A percentile compares a stretch with the other conserved stretches of the same genome.
phyloP scores from a whole-genome alignment of 805 yeast genomes.

The Wickerhamiella slavikovae region DNA sequence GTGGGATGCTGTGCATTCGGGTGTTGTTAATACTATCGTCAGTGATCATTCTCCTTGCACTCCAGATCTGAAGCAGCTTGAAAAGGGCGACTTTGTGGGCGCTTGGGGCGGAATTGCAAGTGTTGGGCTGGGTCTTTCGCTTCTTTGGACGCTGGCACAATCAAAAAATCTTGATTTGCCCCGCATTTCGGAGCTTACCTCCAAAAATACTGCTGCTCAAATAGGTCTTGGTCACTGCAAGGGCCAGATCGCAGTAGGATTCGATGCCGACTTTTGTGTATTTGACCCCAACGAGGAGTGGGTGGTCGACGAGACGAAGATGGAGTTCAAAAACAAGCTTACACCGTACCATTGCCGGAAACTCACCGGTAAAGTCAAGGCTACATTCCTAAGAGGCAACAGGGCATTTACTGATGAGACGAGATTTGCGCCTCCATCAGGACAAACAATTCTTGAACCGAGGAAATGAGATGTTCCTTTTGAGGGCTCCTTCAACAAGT shows the following conservation, averaged over 20 bases:
- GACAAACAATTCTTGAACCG: conserved; percentile 7
- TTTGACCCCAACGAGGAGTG: conserved; percentile 53
- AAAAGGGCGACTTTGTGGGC: conserved; percentile 66
- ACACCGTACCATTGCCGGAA: conserved; percentile 65
- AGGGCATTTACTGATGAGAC: conserved; percentile 25
- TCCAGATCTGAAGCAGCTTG: conserved; percentile 67
- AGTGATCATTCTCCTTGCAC: conserved; percentile 96
- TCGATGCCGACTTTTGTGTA: conserved; percentile 73
- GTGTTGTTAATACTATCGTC: conserved; percentile 61
- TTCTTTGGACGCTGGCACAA: conserved; percentile 44
- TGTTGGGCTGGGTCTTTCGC: conserved; percentile 75
- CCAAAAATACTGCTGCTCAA: conserved; percentile 66
- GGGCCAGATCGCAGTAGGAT: conserved; percentile 53
- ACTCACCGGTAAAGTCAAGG: conserved; percentile 53
- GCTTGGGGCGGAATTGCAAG: conserved; percentile 97
- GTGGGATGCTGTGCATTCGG: conserved; percentile 56
- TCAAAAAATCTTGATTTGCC: conserved; percentile 28
- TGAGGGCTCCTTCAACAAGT: no score
- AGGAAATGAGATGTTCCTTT: conserved; percentile 2
- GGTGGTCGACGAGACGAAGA: conserved; percentile 14
- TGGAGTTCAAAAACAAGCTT: conserved; percentile 62
- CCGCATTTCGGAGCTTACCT: conserved; percentile 63
- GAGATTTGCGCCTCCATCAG: conserved; percentile 6
- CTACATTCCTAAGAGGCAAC: conserved; percentile 61
- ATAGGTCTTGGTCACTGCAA: conserved; percentile 55